Evolutionary conservation across 805 yeast genomes (phyloP), one percentile per base, ranked within the genome.

Genomic region (Maudiozyma turicensis): DNA sequence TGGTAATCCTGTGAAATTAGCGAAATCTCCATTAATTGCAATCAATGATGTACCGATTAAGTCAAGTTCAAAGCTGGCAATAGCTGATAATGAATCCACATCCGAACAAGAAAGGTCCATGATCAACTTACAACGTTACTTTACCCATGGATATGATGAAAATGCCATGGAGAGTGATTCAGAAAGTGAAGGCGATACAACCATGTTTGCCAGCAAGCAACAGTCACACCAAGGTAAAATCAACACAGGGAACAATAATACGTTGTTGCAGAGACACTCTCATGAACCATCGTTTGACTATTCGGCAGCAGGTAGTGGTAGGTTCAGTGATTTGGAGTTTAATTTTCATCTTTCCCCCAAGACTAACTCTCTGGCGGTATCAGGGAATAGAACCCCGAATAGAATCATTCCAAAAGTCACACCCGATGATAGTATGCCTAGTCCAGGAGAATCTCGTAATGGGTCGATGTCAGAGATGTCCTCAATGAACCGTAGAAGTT

Each of bases 281-380:
- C 14, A 8, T 10, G 34, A 20, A 8, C 29, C 26, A 1, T 45
- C 5, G 3, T 34, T 31, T 13, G 48, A 42, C 9, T 49, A 43
- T 34, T 45, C 50, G 5, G 39, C 52, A 10, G 53, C 52, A 3
- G 45, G 40, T 28, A 42, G 46, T 14, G 57, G 55, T 8, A 48
- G 43, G 28, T 54, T 54, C 35, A 52, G 55, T 38, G 55, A 52
- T 8, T 46, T 49, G 35, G 46, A 48, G 13, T 48, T 53, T 29
- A 40, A 44, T 28, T 39, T 35, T 7, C 34, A 28, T 26, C 9
- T 30, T 5, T 35, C 31, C n/a, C 31, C 46, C 40, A 44, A 35
- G 31, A 30, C n/a, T 32, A 30, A 20, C 6, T 30, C 44, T 1
- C 35, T 42, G 7, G 35, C 44, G 9, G 43, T 15, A 5, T 42